A percentile compares a stretch with the other conserved stretches of the same genome.
Conservation (phyloP, 345 rosid genomes). For the Atalantia buxifolia region DNA sequence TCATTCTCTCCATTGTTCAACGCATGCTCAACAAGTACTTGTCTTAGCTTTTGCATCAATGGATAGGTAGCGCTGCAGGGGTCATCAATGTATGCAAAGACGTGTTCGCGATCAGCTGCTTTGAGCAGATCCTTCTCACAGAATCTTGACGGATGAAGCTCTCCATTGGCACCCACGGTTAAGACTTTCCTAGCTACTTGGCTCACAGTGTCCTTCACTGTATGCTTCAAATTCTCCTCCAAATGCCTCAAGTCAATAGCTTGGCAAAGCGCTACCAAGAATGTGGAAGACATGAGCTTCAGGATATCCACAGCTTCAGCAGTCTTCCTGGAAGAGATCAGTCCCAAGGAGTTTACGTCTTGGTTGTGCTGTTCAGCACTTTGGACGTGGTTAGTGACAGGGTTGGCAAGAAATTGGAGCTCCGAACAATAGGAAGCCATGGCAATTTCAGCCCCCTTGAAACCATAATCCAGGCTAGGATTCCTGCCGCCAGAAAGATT, state of each 20-base stretch:
- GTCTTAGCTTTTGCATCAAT: constrained; percentile 74
- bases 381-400: constrained; percentile 54
- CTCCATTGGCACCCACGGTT: constrained; percentile 52
- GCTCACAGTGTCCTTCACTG: constrained; percentile 42
- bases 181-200: constrained; percentile 47
- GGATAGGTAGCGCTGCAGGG: constrained; percentile 73
- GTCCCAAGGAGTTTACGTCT: constrained; percentile 56
- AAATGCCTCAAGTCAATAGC: constrained; percentile 61
- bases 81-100: constrained; percentile 65
- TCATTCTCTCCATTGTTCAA: constrained; percentile 54
- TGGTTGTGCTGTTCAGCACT: constrained; percentile 60
- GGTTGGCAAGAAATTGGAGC: constrained; percentile 52
- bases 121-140: constrained; percentile 60
- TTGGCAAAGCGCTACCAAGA: constrained; percentile 56
- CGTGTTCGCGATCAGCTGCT: constrained; percentile 61
- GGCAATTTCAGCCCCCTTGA: constrained; percentile 76
- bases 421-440: constrained; percentile 66
- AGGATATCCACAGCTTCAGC: constrained; percentile 50
- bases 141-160: constrained; percentile 75
- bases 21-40: constrained; percentile 66
- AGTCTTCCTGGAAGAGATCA: constrained; percentile 61
- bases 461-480: constrained; percentile 75
- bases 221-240: constrained; percentile 52
- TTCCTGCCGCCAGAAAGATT: constrained; percentile 62
- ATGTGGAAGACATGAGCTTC: constrained; percentile 56